phyloP scores from a whole-genome alignment of 2,329 filamentous ascomycete genomes.

The Fusarium stilboides region DNA sequence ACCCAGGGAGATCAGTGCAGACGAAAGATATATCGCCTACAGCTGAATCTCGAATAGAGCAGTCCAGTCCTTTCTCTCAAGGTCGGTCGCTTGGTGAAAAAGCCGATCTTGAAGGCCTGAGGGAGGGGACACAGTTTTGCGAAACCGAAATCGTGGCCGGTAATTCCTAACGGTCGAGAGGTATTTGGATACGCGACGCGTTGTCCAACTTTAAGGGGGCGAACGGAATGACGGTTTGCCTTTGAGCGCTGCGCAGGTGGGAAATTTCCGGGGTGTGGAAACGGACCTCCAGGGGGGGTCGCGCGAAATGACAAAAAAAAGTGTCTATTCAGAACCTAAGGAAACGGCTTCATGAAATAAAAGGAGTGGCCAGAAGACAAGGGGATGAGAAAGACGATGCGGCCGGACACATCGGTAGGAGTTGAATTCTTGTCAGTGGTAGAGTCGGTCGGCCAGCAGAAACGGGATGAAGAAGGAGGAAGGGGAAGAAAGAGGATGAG shows the following conservation, averaged over 20 bases:
- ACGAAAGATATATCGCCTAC: conserved; percentile 72
- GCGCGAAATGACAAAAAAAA: conserved; percentile 33
- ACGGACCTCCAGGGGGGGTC: conserved; percentile 45
- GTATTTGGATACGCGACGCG: conserved; percentile 53
- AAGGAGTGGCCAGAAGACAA: conserved; percentile 46
- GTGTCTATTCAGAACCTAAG: conserved; percentile 42
- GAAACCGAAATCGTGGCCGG: conserved; percentile 39
- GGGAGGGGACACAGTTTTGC: conserved; percentile 34
- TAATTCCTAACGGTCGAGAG: conserved; percentile 37
- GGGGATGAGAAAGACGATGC: conserved; percentile 46
- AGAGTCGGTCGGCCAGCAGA: conserved; percentile 30
- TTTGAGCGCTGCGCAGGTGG: conserved; percentile 34
- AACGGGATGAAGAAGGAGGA: conserved; percentile 22
- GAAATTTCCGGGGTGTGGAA: conserved; percentile 49
- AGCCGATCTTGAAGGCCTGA: conserved; percentile 47
- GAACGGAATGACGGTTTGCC: conserved; percentile 45
- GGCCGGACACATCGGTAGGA: conserved; percentile 53
- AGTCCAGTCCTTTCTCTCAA: conserved; percentile 48
- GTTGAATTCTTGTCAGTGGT: conserved; percentile 29
- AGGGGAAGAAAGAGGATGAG: conserved; percentile 5
- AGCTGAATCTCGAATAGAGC: conserved; percentile 66
- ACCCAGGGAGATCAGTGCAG: conserved; percentile 75
- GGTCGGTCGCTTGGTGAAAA: conserved; percentile 44
- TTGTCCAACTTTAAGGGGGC: conserved; percentile 51
- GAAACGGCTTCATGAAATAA: conserved; percentile 50